Evolutionary conservation across 257 asterid species (phyloP).

Genomic region (Solanum paucissectum): DNA sequence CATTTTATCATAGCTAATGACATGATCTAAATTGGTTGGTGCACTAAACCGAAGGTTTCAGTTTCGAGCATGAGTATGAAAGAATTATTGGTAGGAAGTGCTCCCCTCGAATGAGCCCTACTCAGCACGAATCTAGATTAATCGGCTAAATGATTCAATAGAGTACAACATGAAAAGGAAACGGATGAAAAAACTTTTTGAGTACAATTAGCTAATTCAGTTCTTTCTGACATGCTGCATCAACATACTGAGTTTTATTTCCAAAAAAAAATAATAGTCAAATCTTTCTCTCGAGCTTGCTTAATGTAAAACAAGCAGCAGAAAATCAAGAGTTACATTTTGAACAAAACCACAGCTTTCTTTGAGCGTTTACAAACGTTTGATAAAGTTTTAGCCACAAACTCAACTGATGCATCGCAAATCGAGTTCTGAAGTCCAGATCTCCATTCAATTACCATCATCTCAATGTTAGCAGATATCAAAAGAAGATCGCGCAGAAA

Average conservation of each 20-base stretch:
- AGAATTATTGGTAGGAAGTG: not conserved
- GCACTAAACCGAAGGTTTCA: not conserved
- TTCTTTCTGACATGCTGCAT: not conserved
- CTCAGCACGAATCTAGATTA: too few relatives aligned
- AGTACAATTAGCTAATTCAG: not conserved
- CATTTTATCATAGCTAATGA: not conserved
- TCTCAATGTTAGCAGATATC: not conserved
- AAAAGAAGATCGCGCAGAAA: not conserved
- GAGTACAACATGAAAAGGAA: not conserved
- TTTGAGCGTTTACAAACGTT: not conserved
- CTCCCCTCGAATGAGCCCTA: not conserved
- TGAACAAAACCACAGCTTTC: not conserved
- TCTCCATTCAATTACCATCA: not conserved
- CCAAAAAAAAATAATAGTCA: not conserved
- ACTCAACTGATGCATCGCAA: not conserved
- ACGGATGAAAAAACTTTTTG: not conserved
- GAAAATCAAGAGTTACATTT: not conserved
- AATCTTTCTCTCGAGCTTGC: not conserved
- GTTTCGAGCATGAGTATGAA: not conserved
- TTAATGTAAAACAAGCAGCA: not conserved
- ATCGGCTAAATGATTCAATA: not conserved
- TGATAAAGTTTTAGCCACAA: not conserved
- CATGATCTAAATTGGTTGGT: not conserved
- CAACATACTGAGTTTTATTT: not conserved
- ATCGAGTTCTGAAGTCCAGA: not conserved